These are phyloP conservation scores for Diatrype stigma DNA, from an alignment of 2,329 filamentous ascomycete species.

Conservation along the genomic window DNA sequence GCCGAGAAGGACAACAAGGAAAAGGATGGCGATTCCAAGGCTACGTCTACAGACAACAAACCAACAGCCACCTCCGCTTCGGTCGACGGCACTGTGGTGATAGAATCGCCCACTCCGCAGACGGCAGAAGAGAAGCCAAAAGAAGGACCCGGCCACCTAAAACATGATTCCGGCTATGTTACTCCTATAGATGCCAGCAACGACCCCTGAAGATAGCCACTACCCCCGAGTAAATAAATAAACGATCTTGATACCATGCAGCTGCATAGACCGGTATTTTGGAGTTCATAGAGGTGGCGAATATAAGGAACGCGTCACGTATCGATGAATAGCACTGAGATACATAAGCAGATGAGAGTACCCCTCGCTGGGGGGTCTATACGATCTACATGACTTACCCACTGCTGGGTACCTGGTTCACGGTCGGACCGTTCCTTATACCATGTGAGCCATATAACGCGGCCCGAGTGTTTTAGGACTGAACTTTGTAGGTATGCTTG, in stretches of 20 bases:
- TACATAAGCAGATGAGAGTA: no score
- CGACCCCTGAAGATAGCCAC: constrained; percentile 11
- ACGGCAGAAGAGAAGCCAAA: constrained; percentile 6
- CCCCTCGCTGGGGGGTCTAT: no score
- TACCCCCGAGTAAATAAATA: neutral
- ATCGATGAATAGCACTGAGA: no score
- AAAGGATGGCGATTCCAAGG: constrained; percentile 14
- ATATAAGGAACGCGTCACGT: no score
- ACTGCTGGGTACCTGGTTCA: no score
- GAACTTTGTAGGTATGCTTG: no score
- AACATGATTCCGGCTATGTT: constrained; percentile 21
- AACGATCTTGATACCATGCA: neutral
- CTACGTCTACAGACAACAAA: constrained; percentile 13
- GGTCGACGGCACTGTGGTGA: neutral
- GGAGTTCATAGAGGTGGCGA: no score
- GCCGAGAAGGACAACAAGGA: constrained; percentile 33
- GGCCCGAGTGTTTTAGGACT: no score
- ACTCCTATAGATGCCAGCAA: constrained; percentile 14
- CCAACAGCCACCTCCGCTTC: constrained; percentile 6
- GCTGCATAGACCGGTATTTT: neutral
- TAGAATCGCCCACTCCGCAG: neutral
- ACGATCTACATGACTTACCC: no score
- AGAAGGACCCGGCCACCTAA: constrained; percentile 5
- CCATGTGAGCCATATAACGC: no score
- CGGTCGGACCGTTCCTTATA: no score